Evolutionary conservation across 2,329 filamentous ascomycete species (phyloP).

Genomic region (Aspergillus pseudoviridinutans): DNA sequence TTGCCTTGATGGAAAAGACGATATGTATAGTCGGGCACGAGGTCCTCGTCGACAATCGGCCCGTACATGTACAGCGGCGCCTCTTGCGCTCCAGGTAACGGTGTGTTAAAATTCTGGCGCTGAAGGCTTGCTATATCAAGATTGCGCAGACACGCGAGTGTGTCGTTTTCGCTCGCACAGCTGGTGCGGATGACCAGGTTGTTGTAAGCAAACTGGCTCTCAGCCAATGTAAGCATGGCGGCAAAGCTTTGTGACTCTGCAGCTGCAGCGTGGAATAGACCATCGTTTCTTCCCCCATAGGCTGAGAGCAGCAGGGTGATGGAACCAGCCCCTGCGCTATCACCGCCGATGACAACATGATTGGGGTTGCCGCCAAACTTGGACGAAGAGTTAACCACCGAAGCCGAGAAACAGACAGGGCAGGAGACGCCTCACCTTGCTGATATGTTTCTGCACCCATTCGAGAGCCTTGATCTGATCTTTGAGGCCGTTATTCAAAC

Average conservation of each 20-base stretch:
- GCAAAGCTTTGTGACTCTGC: slow-evolving; percentile 54
- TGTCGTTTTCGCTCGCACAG: slow-evolving; percentile 39
- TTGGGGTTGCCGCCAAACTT: slow-evolving; percentile 66
- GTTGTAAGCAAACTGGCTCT: slow-evolving; percentile 52
- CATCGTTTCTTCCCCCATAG: slow-evolving; percentile 45
- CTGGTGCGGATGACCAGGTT: slow-evolving; percentile 48
- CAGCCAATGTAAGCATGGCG: slow-evolving; percentile 44
- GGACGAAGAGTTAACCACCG: slow-evolving; percentile 8
- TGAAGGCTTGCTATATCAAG: slow-evolving; percentile 45
- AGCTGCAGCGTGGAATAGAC: slow-evolving; percentile 51
- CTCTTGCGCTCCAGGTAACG: slow-evolving; percentile 42
- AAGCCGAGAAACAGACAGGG: not conserved
- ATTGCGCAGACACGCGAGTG: slow-evolving; percentile 48
- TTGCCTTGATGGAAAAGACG: slow-evolving; percentile 46
- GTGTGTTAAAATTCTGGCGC: slow-evolving; percentile 41
- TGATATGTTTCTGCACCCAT: slow-evolving; percentile 66
- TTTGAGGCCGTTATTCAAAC: slow-evolving; percentile 64
- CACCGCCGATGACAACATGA: slow-evolving; percentile 66
- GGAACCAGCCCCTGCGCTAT: slow-evolving; percentile 62
- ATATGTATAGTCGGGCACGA: slow-evolving; percentile 51
- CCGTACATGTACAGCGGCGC: slow-evolving; percentile 50
- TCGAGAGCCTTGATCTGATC: slow-evolving; percentile 66
- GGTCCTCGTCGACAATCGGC: slow-evolving; percentile 48
- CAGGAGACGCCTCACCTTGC: slow-evolving; percentile 30
- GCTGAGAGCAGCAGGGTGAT: slow-evolving; percentile 62